Percentiles rank a stretch among this genome's conserved stretches.
These are phyloP conservation scores for Alternaria longipes DNA, from an alignment of 2,329 filamentous ascomycete genomes.

Conservation along the genomic window DNA sequence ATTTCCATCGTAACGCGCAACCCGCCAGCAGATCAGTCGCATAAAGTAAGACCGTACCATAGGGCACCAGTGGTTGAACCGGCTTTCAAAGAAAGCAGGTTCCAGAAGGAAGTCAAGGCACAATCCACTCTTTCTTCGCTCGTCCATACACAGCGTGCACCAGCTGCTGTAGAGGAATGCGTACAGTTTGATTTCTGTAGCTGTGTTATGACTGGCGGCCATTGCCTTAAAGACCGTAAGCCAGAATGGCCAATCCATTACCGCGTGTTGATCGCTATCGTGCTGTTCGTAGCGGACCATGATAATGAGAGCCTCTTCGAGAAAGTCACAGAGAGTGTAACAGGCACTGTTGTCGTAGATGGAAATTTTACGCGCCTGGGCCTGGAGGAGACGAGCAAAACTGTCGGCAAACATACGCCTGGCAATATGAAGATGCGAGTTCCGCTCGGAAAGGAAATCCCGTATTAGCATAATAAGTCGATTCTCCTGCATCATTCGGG, in stretches of 20 bases:
- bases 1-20: constrained; percentile 78
- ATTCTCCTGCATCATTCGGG: constrained; percentile 88
- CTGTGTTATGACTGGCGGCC: constrained; percentile 83
- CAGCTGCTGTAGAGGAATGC: constrained; percentile 84
- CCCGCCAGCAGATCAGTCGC: constrained; percentile 87
- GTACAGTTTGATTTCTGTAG: constrained; percentile 86
- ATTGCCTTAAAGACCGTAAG: constrained; percentile 80
- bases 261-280: constrained; percentile 53
- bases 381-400: constrained; percentile 77
- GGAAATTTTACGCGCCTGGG: constrained; percentile 77
- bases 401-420: constrained; percentile 78
- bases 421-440: constrained; percentile 61
- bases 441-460: constrained; percentile 75
- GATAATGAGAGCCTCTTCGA: constrained; percentile 81
- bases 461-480: constrained; percentile 82
- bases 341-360: constrained; percentile 84
- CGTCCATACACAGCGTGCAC: constrained; percentile 73
- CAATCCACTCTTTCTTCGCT: constrained; percentile 72
- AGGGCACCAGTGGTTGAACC: constrained; percentile 94
- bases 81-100: constrained; percentile 77
- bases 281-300: constrained; percentile 68
- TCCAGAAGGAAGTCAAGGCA: constrained; percentile 80
- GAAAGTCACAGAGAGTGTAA: constrained; percentile 89
- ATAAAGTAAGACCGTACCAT: constrained; percentile 96
- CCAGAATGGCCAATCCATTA: constrained; percentile 87